Evolutionary conservation across 768 basidiomycete species (phyloP), one percentile per base, ranked within the genome.

Genomic region (Hypsizygus marmoreus): DNA sequence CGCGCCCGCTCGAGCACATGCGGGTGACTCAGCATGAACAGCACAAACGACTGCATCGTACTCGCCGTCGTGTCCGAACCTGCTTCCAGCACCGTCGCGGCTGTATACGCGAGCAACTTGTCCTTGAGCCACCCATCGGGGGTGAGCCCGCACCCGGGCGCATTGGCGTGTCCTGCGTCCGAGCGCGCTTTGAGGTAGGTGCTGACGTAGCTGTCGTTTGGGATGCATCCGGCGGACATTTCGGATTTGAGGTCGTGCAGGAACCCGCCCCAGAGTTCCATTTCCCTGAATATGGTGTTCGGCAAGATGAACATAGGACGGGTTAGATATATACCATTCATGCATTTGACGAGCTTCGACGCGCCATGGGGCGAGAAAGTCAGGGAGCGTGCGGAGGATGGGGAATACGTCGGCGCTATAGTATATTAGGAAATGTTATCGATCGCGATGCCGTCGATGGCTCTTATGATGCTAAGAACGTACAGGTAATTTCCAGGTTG

Each of bases 121-220:
- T 65, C 63, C 28, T 52, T 58, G 33, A 65, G 51, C 63, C 62
- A 65, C 13, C 57, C 60, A 40, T 60, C 62, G 22, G 60, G 56
- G 4, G 60, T 59, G 24, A 63, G 24, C 10, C 62, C 62, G 19
- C 50, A 53, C 1, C 63, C 63, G 4, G 62, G 56, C 7, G 63
- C 60, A 4, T 49, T 43, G 16, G 49, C 58, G 13, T 49, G 41
- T 2, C 60, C 60, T 10, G 48, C 53, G 6, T 56, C 60, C 16
- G 53, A 56, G 25, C 62, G 60, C 25, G 54, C 43, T 29, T 53
- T 50, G 16, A 61, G 47, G 38, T 61, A 61, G 17, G 46, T 50
- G 5, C 53, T 51, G 10, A 61, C 58, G 38, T 55, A 61, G 35
- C 53, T 53, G 22, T 57, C 48, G 19, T 44, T 49, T 14, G 55